A percentile compares a stretch with the other conserved stretches of the same genome.
phyloP scores from a whole-genome alignment of 768 basidiomycete genomes.

The Lyophyllum shimeji region DNA sequence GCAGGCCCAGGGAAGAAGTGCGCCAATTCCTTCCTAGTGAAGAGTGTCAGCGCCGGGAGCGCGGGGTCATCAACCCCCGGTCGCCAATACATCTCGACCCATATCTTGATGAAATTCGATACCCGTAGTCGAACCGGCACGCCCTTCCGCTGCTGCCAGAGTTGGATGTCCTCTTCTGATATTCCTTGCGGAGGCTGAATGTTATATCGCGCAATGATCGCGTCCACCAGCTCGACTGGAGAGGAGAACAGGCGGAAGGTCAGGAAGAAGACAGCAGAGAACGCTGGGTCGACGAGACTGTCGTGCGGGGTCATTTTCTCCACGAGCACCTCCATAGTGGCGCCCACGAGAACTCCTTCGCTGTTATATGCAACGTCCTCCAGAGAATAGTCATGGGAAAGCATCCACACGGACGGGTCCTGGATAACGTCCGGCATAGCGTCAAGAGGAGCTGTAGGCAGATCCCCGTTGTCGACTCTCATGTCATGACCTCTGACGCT shows the following conservation, averaged over 20 bases:
- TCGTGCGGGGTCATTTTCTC: conserved; percentile 98
- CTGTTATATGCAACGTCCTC: conserved; percentile 89
- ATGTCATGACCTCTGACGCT: conserved; percentile 36
- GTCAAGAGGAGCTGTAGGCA: conserved; percentile 49
- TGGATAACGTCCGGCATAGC: conserved; percentile 35
- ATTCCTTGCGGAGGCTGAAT: conserved; percentile 61
- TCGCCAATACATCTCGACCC: conserved; percentile 93
- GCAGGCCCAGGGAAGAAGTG: conserved; percentile 67
- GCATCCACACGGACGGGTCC: conserved; percentile 52
- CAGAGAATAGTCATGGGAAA: conserved; percentile 75
- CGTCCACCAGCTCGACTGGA: conserved; percentile 71
- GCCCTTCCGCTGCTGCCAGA: conserved; percentile 88
- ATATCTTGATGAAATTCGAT: conserved; percentile 90
- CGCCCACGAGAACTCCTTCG: conserved; percentile 89
- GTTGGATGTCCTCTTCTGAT: conserved; percentile 55
- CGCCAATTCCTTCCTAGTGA: conserved; percentile 61
- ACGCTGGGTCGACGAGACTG: conserved; percentile 82
- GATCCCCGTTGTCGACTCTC: conserved; percentile 56
- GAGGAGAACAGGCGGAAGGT: conserved; percentile 92
- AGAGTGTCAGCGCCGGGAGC: conserved; percentile 53
- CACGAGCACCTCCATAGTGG: conserved; percentile 85
- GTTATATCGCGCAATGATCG: conserved; percentile 82
- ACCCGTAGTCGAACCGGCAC: conserved; percentile 89
- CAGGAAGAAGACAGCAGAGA: conserved; percentile 89
- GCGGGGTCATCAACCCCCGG: conserved; percentile 69